These are phyloP conservation scores for Tricholoma sp. DNA, from an alignment of 768 basidiomycete genomes.

Conservation along the genomic window DNA sequence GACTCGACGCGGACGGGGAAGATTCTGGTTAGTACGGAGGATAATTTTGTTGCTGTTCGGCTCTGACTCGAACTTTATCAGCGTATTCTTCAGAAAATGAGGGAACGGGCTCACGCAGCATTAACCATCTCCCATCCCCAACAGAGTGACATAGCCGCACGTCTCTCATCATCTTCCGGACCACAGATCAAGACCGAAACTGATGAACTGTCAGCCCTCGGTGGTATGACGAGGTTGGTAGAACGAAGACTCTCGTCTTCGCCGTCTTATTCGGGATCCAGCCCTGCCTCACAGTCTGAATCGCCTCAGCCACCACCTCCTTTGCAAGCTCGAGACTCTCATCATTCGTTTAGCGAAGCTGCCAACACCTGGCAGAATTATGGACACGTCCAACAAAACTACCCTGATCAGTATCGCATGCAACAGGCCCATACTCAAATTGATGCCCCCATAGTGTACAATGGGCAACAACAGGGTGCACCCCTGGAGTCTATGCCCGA, in stretches of 20 bases:
- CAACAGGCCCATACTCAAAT: conserved; percentile 12
- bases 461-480: conserved; percentile 19
- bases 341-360: conserved; percentile 12
- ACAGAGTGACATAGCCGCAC: conserved; percentile 19
- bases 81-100: conserved; percentile 59
- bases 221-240: conserved; percentile 61
- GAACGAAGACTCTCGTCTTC: conserved; percentile 47
- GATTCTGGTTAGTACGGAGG: conserved; percentile 45
- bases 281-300: conserved; percentile 40
- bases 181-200: conserved; percentile 51
- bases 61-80: conserved; percentile 18
- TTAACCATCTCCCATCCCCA: conserved; percentile 25
- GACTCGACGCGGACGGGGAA: conserved; percentile 50
- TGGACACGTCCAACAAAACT: conserved; percentile 30
- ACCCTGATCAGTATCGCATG: conserved; percentile 19
- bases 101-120: conserved; percentile 45
- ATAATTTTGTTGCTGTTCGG: not conserved
- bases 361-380: conserved; percentile 28
- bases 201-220: conserved; percentile 56
- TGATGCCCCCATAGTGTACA: conserved; percentile 15
- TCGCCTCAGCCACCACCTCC: conserved; percentile 34
- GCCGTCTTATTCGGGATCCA: conserved; percentile 35
- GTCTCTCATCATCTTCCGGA: conserved; percentile 31
- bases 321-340: conserved; percentile 7
- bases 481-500: conserved; percentile 25